These are phyloP conservation scores for Umbelopsis ramanniana DNA, from an alignment of 192 early-diverging fungal genomes.

Conservation along the genomic window DNA sequence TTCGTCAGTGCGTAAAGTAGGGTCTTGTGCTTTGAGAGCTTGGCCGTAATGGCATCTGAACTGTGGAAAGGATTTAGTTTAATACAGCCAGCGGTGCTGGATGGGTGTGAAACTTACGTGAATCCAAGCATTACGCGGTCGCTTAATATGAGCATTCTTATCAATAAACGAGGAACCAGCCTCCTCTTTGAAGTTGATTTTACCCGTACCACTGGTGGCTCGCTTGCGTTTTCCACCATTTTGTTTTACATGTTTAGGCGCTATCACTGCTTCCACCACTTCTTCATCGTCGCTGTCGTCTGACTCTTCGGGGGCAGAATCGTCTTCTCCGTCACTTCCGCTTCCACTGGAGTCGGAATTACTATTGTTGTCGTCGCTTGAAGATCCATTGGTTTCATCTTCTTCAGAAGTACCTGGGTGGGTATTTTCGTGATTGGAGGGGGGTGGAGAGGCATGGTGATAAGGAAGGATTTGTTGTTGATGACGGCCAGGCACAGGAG, in stretches of 20 bases:
- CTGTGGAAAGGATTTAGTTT: constrained; percentile 22
- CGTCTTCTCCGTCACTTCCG: constrained; percentile 8
- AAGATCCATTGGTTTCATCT: background rate
- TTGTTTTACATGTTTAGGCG: background rate
- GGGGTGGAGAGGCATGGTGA: background rate
- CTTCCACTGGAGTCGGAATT: background rate
- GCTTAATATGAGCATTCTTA: constrained; percentile 46
- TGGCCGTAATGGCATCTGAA: constrained; percentile 47
- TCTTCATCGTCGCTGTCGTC: background rate
- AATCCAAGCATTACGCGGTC: constrained; percentile 46
- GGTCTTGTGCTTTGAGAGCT: constrained; percentile 43
- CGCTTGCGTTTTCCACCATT: background rate
- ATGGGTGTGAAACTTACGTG: constrained; percentile 26
- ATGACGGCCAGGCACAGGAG: background rate
- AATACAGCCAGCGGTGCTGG: background rate
- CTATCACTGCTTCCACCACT: background rate
- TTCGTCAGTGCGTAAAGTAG: constrained; percentile 41
- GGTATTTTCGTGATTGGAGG: background rate
- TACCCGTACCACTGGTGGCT: background rate
- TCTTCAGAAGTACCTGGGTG: background rate
- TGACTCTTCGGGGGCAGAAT: background rate
- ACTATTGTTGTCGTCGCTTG: background rate
- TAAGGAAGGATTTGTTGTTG: background rate
- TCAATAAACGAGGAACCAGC: constrained; percentile 18
- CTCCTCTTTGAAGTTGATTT: constrained; percentile 8